phyloP scores from a whole-genome alignment of 768 basidiomycete species.

The Suillus lakei region DNA sequence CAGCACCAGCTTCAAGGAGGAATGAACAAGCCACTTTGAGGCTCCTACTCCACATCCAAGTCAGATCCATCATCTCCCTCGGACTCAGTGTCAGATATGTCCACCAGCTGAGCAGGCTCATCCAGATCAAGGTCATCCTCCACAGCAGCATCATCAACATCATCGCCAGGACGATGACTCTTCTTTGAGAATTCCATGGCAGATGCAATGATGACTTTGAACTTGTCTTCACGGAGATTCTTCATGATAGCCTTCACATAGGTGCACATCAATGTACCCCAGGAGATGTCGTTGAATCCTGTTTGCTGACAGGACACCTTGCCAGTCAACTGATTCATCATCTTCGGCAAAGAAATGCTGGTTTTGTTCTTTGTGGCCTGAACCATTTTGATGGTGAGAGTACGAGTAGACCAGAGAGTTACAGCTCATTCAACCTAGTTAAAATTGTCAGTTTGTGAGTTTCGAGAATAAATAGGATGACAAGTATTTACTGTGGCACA shows the following conservation, averaged over 20 bases:
- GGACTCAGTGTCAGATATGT: neutral
- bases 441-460: neutral
- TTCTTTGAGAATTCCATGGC: neutral
- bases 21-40: neutral
- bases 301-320: neutral
- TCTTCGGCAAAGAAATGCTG: neutral
- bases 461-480: neutral
- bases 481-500: neutral
- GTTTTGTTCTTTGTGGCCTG: neutral
- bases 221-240: neutral
- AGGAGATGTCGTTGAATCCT: neutral
- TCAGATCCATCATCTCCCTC: neutral
- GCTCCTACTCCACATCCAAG: neutral
- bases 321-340: neutral
- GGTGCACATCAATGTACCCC: neutral
- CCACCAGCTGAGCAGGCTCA: neutral
- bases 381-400: neutral
- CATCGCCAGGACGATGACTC: neutral
- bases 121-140: constrained; percentile 1
- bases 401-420: neutral
- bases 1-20: neutral
- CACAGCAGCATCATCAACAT: neutral
- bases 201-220: neutral
- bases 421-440: neutral
- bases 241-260: neutral